These are phyloP conservation scores for Globisporangium recalcitrans DNA, from an alignment of 352 stramenopile species.

Conservation along the genomic window DNA sequence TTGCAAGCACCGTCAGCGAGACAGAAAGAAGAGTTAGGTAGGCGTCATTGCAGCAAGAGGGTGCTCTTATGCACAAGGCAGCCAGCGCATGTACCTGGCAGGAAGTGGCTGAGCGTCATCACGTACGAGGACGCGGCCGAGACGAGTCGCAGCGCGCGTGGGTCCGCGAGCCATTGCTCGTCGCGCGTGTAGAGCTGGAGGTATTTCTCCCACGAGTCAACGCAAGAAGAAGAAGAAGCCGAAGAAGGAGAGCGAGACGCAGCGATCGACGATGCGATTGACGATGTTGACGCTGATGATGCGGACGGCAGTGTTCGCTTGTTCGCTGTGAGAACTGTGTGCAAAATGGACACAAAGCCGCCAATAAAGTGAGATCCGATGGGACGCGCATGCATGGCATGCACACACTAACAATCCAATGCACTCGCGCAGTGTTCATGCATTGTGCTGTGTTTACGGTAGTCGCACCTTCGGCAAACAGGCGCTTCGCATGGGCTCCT, in stretches of 20 bases:
- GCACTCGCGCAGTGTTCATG: not conserved
- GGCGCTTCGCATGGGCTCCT: slow-evolving; percentile 26
- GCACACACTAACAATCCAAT: not conserved
- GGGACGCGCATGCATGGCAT: not conserved
- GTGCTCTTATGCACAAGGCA: not conserved
- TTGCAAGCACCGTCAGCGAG: not conserved
- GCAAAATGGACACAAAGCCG: not conserved
- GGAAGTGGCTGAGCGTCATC: slow-evolving; percentile 50
- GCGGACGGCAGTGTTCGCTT: not conserved
- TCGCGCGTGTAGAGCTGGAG: slow-evolving; percentile 34
- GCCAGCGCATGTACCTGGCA: slow-evolving; percentile 21
- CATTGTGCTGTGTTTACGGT: not conserved
- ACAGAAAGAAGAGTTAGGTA: not conserved
- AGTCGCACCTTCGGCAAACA: slow-evolving; percentile 42
- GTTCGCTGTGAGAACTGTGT: slow-evolving; percentile 8
- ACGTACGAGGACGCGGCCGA: slow-evolving; percentile 71
- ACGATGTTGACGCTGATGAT: not conserved
- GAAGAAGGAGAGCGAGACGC: not conserved
- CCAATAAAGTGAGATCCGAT: not conserved
- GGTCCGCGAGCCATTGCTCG: slow-evolving; percentile 27
- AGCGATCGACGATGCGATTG: not conserved
- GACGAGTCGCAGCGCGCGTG: slow-evolving; percentile 35
- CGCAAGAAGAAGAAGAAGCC: not conserved
- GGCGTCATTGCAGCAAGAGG: not conserved
- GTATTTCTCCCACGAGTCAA: slow-evolving; percentile 39